These are phyloP conservation scores for Diaporthe vaccinii DNA, from an alignment of 2,329 filamentous ascomycete species.

Conservation along the genomic window DNA sequence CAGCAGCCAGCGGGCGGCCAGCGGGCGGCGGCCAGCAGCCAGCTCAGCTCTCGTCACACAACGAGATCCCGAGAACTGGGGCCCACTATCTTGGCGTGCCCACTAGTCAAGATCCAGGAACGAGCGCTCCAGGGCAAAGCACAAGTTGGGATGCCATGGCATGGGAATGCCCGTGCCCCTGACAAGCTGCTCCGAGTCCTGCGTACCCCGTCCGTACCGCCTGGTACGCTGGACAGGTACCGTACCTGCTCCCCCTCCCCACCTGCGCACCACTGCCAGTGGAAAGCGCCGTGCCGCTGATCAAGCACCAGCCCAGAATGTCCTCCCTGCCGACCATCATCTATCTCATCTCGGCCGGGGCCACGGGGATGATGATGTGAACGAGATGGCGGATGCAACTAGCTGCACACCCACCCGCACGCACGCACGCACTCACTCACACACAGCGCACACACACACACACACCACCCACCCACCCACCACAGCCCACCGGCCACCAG, in stretches of 20 bases:
- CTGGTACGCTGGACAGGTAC: conserved; percentile 13
- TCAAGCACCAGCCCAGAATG: conserved; percentile 27
- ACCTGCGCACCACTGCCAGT: conserved; percentile 21
- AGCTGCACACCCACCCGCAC: conserved; percentile 14
- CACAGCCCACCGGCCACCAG: conserved; percentile 10
- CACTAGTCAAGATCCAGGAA: conserved; percentile 33
- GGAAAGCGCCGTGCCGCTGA: conserved; percentile 21
- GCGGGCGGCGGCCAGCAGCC: conserved; percentile 11
- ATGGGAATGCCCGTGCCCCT: conserved; percentile 29
- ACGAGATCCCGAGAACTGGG: conserved; percentile 28
- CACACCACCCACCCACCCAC: conserved; percentile 20
- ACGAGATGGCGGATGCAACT: conserved; percentile 31
- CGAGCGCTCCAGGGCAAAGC: conserved; percentile 22
- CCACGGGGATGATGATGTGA: conserved; percentile 30
- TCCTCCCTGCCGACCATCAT: conserved; percentile 31
- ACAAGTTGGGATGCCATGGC: conserved; percentile 24
- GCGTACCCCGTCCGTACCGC: conserved; percentile 23
- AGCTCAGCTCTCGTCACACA: conserved; percentile 31
- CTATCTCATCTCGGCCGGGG: conserved; percentile 33
- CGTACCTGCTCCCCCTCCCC: neutral
- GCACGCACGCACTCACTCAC: neutral
- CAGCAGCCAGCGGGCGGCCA: conserved; percentile 16
- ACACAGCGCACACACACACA: conserved; percentile 1
- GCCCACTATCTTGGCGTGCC: conserved; percentile 29
- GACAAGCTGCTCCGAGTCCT: conserved; percentile 28